phyloP scores from a whole-genome alignment of 208 protist genomes.

The Naegleria lovaniensis region DNA sequence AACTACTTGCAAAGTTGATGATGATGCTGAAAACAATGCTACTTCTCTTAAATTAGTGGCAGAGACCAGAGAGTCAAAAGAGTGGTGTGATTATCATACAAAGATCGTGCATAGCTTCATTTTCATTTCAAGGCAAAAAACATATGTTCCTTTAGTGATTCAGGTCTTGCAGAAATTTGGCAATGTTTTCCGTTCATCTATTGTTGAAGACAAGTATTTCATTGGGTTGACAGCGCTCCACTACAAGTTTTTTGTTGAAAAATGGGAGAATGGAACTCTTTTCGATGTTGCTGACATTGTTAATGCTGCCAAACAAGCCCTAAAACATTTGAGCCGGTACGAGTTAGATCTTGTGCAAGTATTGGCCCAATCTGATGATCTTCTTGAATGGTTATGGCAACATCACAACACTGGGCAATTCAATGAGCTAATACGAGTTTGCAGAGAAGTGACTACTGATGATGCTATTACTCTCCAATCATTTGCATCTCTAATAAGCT shows the following conservation, averaged over 20 bases:
- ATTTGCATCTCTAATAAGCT: not conserved
- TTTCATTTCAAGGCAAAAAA: not conserved
- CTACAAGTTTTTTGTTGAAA: not conserved
- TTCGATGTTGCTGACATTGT: not conserved
- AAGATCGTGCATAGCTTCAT: not conserved
- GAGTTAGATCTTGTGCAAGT: not conserved
- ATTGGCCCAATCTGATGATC: not conserved
- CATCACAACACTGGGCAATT: not conserved
- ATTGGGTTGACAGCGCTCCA: not conserved
- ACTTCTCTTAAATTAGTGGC: not conserved
- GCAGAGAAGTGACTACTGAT: not conserved
- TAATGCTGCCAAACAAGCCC: not conserved
- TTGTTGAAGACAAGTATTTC: not conserved
- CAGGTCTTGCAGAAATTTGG: not conserved
- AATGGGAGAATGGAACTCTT: not conserved
- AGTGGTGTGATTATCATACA: not conserved
- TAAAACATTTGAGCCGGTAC: not conserved
- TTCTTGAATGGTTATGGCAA: not conserved
- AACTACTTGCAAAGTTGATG: not conserved
- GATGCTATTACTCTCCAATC: constrained; percentile 9
- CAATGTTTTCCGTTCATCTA: not conserved
- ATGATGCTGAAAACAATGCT: not conserved
- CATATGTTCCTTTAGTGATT: not conserved
- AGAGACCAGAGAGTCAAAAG: not conserved
- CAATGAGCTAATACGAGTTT: constrained; percentile 4